phyloP scores from a whole-genome alignment of 2,329 filamentous ascomycete species.

The Pseudopyrenochaeta lycopersici region DNA sequence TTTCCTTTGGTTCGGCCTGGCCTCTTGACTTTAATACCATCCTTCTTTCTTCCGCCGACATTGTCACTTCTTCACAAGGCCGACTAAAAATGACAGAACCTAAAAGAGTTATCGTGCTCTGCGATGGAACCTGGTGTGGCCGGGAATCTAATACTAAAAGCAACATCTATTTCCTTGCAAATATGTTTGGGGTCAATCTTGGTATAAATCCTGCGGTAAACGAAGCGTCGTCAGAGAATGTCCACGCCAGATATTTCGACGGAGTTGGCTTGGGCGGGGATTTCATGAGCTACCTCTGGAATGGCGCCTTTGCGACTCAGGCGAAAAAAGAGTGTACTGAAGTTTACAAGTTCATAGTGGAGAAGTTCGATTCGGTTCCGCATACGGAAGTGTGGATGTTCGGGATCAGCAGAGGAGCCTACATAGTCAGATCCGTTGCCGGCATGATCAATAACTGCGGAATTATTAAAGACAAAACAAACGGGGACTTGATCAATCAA shows the following conservation, averaged over 20 bases:
- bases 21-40: neutral
- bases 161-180: neutral
- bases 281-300: neutral
- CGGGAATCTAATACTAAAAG: neutral
- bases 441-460: neutral
- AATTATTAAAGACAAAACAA: neutral
- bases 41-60: neutral
- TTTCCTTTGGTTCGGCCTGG: neutral
- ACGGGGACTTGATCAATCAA: neutral
- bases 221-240: neutral
- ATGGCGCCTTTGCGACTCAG: neutral
- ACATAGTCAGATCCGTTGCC: neutral
- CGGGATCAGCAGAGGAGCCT: neutral
- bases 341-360: neutral
- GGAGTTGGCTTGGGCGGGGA: neutral
- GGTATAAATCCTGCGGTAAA: neutral
- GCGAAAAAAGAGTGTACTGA: neutral
- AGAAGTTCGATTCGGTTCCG: neutral
- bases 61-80: neutral
- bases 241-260: neutral
- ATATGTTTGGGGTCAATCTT: neutral
- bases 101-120: neutral
- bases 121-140: neutral
- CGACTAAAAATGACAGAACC: neutral
- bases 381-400: neutral